Conservation (phyloP, 208 protist genomes). For the Leishmania guyanensis region DNA sequence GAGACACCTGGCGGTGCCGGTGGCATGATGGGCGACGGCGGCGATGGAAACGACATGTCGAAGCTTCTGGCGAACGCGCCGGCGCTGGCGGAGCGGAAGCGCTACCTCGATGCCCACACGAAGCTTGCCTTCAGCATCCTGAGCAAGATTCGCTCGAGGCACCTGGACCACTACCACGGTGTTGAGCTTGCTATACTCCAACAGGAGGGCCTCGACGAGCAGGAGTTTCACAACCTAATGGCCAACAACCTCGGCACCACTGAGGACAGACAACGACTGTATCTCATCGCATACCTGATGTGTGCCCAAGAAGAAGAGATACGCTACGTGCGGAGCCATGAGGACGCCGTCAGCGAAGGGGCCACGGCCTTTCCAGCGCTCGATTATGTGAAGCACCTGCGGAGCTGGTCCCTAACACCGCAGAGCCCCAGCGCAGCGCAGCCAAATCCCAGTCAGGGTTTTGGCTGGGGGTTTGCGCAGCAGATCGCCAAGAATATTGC, state of each 20-base stretch:
- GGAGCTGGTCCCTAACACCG: slow-evolving; percentile 58
- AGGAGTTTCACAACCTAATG: slow-evolving; percentile 72
- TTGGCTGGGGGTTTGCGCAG: slow-evolving; percentile 89
- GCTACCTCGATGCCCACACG: slow-evolving; percentile 83
- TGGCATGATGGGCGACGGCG: slow-evolving; percentile 32
- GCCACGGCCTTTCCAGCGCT: slow-evolving; percentile 65
- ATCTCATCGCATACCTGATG: slow-evolving; percentile 81
- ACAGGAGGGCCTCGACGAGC: slow-evolving; percentile 65
- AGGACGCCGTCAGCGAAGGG: slow-evolving; percentile 20
- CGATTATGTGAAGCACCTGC: slow-evolving; percentile 78
- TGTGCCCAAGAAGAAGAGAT: slow-evolving; percentile 54
- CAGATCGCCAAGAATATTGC: slow-evolving; percentile 83
- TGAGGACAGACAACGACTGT: slow-evolving; percentile 81
- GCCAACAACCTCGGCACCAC: slow-evolving; percentile 39
- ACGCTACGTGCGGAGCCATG: slow-evolving; percentile 39
- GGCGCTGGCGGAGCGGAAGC: slow-evolving; percentile 80
- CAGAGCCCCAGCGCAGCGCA: slow-evolving; percentile 20
- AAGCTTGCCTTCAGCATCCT: slow-evolving; percentile 79
- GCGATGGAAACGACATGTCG: slow-evolving; percentile 74
- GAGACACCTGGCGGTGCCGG: slow-evolving; percentile 36
- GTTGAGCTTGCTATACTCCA: slow-evolving; percentile 77
- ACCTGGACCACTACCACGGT: slow-evolving; percentile 86
- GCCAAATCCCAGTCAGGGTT: slow-evolving; percentile 43
- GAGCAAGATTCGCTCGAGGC: slow-evolving; percentile 58
- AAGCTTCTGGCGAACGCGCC: slow-evolving; percentile 77